Evolutionary conservation across 495 filamentous ascomycete species (phyloP).

Genomic region (Chaetomidium leptoderma): DNA sequence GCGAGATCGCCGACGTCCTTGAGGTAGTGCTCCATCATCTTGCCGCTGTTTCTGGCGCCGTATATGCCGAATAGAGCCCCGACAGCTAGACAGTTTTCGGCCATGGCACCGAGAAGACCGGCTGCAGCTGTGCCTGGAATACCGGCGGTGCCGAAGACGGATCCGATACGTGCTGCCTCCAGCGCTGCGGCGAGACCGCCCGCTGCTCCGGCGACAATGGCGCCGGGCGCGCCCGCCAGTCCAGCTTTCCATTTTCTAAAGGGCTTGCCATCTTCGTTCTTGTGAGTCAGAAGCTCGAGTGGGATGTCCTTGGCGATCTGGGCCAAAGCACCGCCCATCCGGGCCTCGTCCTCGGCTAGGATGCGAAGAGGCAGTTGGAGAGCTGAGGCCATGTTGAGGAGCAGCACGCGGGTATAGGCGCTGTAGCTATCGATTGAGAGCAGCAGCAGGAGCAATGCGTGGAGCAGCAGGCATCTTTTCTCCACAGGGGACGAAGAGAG

Average conservation of each 20-base stretch:
- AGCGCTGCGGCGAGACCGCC: conserved; percentile 71
- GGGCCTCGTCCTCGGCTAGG: conserved; percentile 66
- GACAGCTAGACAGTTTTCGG: conserved; percentile 70
- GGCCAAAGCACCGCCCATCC: conserved; percentile 69
- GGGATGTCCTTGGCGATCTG: conserved; percentile 67
- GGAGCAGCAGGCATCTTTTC: conserved; percentile 46
- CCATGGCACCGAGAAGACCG: conserved; percentile 71
- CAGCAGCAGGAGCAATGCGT: conserved; percentile 66
- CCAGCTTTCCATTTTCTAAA: conserved; percentile 76
- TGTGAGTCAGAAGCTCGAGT: conserved; percentile 60
- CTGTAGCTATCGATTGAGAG: conserved; percentile 79
- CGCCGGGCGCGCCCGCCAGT: conserved; percentile 52
- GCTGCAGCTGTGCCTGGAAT: conserved; percentile 56
- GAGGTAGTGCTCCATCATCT: conserved; percentile 84
- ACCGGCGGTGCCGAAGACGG: conserved; percentile 74
- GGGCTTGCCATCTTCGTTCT: conserved; percentile 60
- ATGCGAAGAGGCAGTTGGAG: conserved; percentile 60
- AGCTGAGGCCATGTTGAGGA: conserved; percentile 65
- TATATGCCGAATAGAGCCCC: conserved; percentile 87
- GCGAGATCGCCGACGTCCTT: conserved; percentile 86
- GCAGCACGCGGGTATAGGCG: conserved; percentile 68
- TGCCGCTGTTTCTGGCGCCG: conserved; percentile 75
- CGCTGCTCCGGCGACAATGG: conserved; percentile 67
- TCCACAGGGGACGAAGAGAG: conserved; percentile 40
- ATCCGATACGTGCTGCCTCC: conserved; percentile 75